Conservation (phyloP, 2,329 filamentous ascomycete genomes). For the Botrytis paeoniae region DNA sequence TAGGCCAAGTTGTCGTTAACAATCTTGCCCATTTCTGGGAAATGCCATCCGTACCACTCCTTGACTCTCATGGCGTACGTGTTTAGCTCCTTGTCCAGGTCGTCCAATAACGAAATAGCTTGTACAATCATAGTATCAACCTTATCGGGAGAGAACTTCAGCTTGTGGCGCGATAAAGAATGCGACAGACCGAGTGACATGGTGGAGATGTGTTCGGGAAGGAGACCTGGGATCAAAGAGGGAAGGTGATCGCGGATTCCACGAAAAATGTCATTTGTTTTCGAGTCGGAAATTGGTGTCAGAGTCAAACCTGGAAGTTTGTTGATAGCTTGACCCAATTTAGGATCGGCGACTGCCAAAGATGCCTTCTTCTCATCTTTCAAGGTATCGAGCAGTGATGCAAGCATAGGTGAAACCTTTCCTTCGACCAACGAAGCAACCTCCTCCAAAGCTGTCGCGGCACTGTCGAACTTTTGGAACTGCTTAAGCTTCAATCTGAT, state of each 20-base stretch:
- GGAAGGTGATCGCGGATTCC: conserved; percentile 88
- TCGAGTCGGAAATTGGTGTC: conserved; percentile 76
- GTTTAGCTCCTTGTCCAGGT: conserved; percentile 98
- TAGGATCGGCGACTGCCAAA: conserved; percentile 88
- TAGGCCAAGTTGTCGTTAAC: conserved; percentile 97
- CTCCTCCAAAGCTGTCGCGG: conserved; percentile 85
- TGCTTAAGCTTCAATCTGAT: conserved; percentile 87
- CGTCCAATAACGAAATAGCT: conserved; percentile 88
- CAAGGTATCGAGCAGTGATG: conserved; percentile 78
- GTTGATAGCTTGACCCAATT: conserved; percentile 86
- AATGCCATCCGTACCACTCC: conserved; percentile 99
- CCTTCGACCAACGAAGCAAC: conserved; percentile 84
- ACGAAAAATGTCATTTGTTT: conserved; percentile 86
- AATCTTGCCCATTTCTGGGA: conserved; percentile 96
- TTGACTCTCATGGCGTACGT: conserved; percentile 98
- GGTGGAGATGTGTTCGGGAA: conserved; percentile 81
- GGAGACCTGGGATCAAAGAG: conserved; percentile 84
- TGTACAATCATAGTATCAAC: conserved; percentile 99
- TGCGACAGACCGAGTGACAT: conserved; percentile 97
- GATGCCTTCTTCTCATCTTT: conserved; percentile 98
- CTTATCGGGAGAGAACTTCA: conserved; percentile 98
- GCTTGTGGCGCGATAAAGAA: conserved; percentile 93
- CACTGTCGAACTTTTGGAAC: conserved; percentile 96
- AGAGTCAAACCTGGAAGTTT: conserved; percentile 87
- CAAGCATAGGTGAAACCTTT: conserved; percentile 87